Evolutionary conservation across 1,284 basidiomycete species (phyloP), one percentile per base, ranked within the genome.

Genomic region (Cryptococcus deneoformans): DNA sequence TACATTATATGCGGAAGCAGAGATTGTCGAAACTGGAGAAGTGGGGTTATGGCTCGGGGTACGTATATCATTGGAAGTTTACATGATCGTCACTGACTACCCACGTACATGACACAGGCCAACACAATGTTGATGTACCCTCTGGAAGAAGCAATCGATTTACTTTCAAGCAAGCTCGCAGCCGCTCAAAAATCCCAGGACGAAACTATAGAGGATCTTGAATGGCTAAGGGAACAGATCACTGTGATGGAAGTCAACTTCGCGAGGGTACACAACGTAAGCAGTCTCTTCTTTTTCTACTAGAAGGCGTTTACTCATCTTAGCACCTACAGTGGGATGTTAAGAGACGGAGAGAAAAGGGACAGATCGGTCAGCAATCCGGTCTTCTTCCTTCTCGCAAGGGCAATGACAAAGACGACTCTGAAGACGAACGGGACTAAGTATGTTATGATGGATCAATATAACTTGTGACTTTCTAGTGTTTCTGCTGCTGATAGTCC

Each of bases 201-300:
- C 37, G 85, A 87, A 67, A 86, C 88, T 0, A 82, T 88, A 52
- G 90, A 93, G 70, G 96, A 99, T 74, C 81, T 97, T 36, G 93
- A 93, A 70, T 99, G 92, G 75, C 79, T 99, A 60, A 82, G 93
- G 54, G 95, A 99, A 73, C 95, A 99, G 77, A 84, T 95, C 53
- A 99, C 95, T 4, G 86, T 96, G 12, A 97, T 97, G 89, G 94
- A 99, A 75, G 95, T 99, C 60, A 98, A 98, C 75, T 95, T 91
- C 34, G 95, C 95, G 7, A 82, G 95, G 40, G 88, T 97, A 54
- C 97, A 96, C 77, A 99, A 99, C 72, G 75, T 77, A 62, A 65
- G 76, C 72, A 2, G 6, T 38, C 10, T 24, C n/a, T 24, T 34
- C 14, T 11, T 16, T 10, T 39, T 9, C n/a, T 16, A 3, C 20